Evolutionary conservation across 1,139 yeast genomes (phyloP), one percentile per base, ranked within the genome.

Genomic region (Kurtzmaniella quercitrusa): DNA sequence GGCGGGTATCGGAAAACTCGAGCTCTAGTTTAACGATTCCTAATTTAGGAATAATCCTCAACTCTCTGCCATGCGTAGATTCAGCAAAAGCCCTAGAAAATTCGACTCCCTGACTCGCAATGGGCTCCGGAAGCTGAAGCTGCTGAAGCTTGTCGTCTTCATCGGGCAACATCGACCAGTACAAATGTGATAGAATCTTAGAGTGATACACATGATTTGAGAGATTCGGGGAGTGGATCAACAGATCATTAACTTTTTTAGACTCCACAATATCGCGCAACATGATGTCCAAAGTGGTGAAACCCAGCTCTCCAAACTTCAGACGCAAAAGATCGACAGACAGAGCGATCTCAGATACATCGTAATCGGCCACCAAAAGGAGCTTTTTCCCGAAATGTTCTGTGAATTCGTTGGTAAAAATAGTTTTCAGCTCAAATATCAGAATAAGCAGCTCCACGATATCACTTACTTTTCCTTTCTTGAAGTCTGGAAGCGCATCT

Each of bases 401-500:
- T 6, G 85, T 77, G 51, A 93, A 79, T 54, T 88, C 96, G 34
- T 76, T 71, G 34, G 89, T 75, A 51, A 93, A 85, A 1, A 79
- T 69, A n/a, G 80, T 87, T 53, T 84, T 85, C 49, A 85, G 79
- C 43, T 90, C 96, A 60, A 85, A 87, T 2, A 91, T 79, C 1
- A 93, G 81, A 1, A 86, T 72, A 36, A 89, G 66, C 1, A 89
- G 80, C 51, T 82, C 90, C 18, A 89, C 79, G 3, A 84, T 75
- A 57, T 88, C 95, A 43, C 75, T 73, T 8, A 77, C 79, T 42
- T 73, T 73, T n/a, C 77, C 79, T 50, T 79, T 80, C 44, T 79
- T 75, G 60, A 89, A 88, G 59, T 90, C 96, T 0, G 95, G 87
- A 8, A 94, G 76, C 0, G 96, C 95, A 63, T 87, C 96, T n/a